A percentile compares a stretch with the other conserved stretches of the same genome.
Evolutionary conservation across 768 basidiomycete genomes (phyloP).

Genomic region (Pisolithus microcarpus): DNA sequence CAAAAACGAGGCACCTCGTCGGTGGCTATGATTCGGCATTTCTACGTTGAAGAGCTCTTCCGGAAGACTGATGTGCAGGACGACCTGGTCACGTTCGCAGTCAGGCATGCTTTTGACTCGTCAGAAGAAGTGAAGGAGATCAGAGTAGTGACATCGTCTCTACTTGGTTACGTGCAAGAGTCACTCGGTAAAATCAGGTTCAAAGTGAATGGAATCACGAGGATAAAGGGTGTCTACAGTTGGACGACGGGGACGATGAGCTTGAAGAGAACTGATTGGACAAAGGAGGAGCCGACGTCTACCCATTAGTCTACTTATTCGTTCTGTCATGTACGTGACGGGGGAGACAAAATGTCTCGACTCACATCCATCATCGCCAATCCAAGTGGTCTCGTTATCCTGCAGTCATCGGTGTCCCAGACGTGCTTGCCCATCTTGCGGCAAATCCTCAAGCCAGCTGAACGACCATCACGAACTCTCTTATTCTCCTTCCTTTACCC

Average conservation of each 20-base stretch:
- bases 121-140: constrained; percentile 39
- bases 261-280: constrained; percentile 44
- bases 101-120: constrained; percentile 48
- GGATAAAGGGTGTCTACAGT: constrained; percentile 41
- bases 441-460: constrained; percentile 30
- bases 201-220: constrained; percentile 33
- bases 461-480: constrained; percentile 24
- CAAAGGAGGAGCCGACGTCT: constrained; percentile 18
- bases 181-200: constrained; percentile 47
- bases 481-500: constrained; percentile 56
- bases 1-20: constrained; percentile 32
- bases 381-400: constrained; percentile 33
- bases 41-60: constrained; percentile 63
- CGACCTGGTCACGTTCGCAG: constrained; percentile 57
- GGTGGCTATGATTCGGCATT: constrained; percentile 65
- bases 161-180: constrained; percentile 43
- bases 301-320: constrained; percentile 2
- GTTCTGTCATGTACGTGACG: not conserved
- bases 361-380: constrained; percentile 24
- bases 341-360: constrained; percentile 17
- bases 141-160: constrained; percentile 40
- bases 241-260: constrained; percentile 47
- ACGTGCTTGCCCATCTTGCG: constrained; percentile 51
- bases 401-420: constrained; percentile 56
- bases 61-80: constrained; percentile 50